phyloP scores from a whole-genome alignment of 208 protist genomes.

The Crithidia acanthocephali region DNA sequence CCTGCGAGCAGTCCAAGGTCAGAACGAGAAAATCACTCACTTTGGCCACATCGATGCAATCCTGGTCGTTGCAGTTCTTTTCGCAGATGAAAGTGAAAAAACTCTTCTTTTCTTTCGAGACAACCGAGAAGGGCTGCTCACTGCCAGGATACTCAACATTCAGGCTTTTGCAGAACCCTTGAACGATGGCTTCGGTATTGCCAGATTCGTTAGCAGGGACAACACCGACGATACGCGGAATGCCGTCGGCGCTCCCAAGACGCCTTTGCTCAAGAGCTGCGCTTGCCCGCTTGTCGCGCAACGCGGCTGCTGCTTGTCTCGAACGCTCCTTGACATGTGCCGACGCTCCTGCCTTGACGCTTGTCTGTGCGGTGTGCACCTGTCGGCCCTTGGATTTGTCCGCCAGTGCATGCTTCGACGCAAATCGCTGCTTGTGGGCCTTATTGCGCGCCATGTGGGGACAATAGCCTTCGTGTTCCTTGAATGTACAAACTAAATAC shows the following conservation, averaged over 20 bases:
- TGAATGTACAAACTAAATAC: background rate
- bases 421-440: constrained; percentile 63
- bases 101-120: constrained; percentile 64
- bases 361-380: constrained; percentile 39
- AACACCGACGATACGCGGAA: constrained; percentile 79
- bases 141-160: constrained; percentile 36
- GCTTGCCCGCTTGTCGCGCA: constrained; percentile 54
- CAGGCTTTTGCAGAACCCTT: constrained; percentile 59
- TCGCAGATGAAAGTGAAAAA: constrained; percentile 85
- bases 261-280: constrained; percentile 55
- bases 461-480: background rate
- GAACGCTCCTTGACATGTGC: constrained; percentile 56
- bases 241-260: constrained; percentile 48
- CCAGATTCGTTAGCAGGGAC: constrained; percentile 86
- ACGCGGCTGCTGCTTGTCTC: constrained; percentile 47
- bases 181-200: constrained; percentile 76
- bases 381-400: constrained; percentile 74
- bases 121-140: constrained; percentile 61
- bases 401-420: constrained; percentile 49
- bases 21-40: constrained; percentile 86
- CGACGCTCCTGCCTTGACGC: constrained; percentile 48
- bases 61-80: constrained; percentile 81
- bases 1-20: constrained; percentile 75
- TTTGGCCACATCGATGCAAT: constrained; percentile 84
- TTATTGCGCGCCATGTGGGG: constrained; percentile 85